Evolutionary conservation across 1,284 basidiomycete species (phyloP).

Genomic region (Naganishia albida): DNA sequence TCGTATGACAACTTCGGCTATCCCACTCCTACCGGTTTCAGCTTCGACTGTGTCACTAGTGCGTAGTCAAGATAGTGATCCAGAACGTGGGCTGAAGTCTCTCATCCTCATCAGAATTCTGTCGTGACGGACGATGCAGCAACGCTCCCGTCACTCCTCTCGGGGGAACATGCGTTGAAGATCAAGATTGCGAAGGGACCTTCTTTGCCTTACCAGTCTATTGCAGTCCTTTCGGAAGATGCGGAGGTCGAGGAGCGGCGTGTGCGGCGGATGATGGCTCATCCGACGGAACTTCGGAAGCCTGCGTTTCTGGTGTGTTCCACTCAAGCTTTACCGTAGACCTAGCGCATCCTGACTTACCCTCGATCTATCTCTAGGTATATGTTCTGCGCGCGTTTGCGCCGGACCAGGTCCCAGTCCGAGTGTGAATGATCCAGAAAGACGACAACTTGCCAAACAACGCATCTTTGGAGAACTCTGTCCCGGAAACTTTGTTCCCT

Average conservation of each 20-base stretch:
- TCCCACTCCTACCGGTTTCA: background rate
- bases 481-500: background rate
- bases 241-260: conserved; percentile 2
- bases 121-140: background rate
- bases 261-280: background rate
- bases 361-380: background rate
- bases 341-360: no score
- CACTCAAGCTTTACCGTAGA: no score
- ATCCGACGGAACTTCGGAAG: no score
- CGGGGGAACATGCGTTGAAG: background rate
- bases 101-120: background rate
- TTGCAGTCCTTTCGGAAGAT: conserved; percentile 8
- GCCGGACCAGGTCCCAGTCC: background rate
- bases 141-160: background rate
- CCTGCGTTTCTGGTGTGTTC: no score
- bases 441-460: background rate
- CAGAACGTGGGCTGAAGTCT: background rate
- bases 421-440: background rate
- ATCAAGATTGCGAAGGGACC: conserved; percentile 3
- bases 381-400: background rate
- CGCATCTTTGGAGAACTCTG: conserved; percentile 6
- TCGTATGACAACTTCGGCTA: conserved; percentile 1
- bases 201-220: conserved; percentile 5
- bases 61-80: background rate
- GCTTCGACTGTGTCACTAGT: background rate